Evolutionary conservation across 129 eudicot species (phyloP).

Genomic region (Flaveria brownii): DNA sequence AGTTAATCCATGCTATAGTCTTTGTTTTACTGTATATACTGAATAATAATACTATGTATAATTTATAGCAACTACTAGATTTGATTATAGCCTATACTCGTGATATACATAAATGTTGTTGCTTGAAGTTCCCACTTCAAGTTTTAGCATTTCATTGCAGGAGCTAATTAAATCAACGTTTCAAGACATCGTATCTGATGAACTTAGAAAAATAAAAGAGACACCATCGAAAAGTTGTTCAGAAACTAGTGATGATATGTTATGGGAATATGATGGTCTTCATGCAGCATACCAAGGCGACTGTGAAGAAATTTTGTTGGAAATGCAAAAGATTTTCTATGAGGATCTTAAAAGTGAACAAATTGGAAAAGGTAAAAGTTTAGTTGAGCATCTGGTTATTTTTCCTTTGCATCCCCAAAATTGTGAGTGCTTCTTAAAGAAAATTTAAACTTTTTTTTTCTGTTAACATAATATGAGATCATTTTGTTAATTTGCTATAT

Average conservation of each 20-base stretch:
- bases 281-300: conserved; percentile 70
- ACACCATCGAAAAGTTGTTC: conserved; percentile 33
- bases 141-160: conserved; percentile 40
- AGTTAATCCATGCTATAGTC: neutral
- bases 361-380: conserved; percentile 44
- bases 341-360: conserved; percentile 63
- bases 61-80: neutral
- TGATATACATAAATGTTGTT: conserved; percentile 8
- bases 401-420: neutral
- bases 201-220: conserved; percentile 59
- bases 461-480: no score
- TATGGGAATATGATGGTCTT: conserved; percentile 95
- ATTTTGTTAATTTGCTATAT: neutral
- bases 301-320: conserved; percentile 81
- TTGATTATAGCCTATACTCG: conserved; percentile 12
- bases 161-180: conserved; percentile 64
- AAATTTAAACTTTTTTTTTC: neutral
- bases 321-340: conserved; percentile 89
- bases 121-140: conserved; percentile 6
- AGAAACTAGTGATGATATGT: conserved; percentile 48
- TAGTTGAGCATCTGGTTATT: neutral
- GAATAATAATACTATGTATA: neutral
- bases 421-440: neutral
- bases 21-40: neutral
- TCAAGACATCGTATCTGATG: conserved; percentile 80